Percentiles rank a stretch among this genome's conserved stretches.
These are phyloP conservation scores for Baorangia bicolor DNA, from an alignment of 768 basidiomycete genomes.

Conservation along the genomic window DNA sequence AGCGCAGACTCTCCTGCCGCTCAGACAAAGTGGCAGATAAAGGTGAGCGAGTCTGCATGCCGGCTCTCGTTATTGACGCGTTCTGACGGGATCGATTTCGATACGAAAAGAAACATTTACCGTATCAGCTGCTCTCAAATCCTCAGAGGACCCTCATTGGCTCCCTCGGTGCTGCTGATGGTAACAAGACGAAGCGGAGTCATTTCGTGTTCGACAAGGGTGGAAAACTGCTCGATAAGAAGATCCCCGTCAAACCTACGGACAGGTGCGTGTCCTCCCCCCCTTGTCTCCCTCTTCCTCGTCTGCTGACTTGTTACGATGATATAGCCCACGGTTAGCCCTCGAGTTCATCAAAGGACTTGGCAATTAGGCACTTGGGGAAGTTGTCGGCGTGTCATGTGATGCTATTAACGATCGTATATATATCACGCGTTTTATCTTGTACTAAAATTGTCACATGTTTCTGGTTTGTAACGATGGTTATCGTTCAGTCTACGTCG, in stretches of 20 bases:
- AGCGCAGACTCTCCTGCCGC: constrained; percentile 75
- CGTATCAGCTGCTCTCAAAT: constrained; percentile 86
- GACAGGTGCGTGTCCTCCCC: constrained; percentile 56
- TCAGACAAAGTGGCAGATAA: constrained; percentile 83
- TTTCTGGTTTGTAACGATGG: too few species aligned
- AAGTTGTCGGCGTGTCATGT: not conserved
- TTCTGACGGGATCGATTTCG: constrained; percentile 5
- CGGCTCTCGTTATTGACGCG: not conserved
- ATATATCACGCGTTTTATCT: constrained; percentile 7
- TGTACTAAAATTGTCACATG: constrained; percentile 2
- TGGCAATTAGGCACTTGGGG: constrained; percentile 5
- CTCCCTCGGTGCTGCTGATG: constrained; percentile 76
- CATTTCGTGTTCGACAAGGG: constrained; percentile 94
- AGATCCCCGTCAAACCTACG: constrained; percentile 80
- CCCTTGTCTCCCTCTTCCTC: too few species aligned
- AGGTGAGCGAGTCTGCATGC: constrained; percentile 46
- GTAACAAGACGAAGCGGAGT: constrained; percentile 84
- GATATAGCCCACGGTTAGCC: constrained; percentile 55
- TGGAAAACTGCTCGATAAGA: constrained; percentile 83
- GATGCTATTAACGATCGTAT: not conserved
- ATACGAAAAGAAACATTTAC: constrained; percentile 70
- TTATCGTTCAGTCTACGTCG: too few species aligned
- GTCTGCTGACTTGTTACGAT: not conserved
- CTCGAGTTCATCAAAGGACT: constrained; percentile 65
- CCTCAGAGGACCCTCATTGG: constrained; percentile 78